phyloP scores from a whole-genome alignment of 1,284 basidiomycete genomes.

The Boletus nobilissimus region DNA sequence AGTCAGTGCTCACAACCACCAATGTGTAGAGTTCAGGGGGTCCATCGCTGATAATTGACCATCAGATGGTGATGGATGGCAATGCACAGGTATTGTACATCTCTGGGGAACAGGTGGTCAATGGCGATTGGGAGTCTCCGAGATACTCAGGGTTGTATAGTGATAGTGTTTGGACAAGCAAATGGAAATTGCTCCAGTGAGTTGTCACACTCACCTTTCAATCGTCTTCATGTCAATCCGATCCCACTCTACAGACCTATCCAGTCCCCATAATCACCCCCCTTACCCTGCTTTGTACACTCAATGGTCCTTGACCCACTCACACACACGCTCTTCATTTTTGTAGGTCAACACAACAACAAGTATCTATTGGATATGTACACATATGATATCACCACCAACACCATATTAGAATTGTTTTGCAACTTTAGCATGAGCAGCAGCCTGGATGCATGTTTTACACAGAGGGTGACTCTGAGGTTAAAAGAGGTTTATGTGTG shows the following conservation, averaged over 20 bases:
- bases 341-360: conserved; percentile 75
- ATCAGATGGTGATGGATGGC: conserved; percentile 82
- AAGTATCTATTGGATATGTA: conserved; percentile 79
- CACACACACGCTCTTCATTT: conserved; percentile 69
- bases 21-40: conserved; percentile 66
- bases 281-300: conserved; percentile 75
- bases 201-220: background rate
- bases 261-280: conserved; percentile 48
- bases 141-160: conserved; percentile 78
- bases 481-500: conserved; percentile 79
- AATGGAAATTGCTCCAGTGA: conserved; percentile 75
- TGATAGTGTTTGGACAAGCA: conserved; percentile 68
- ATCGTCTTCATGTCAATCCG: no score
- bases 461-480: conserved; percentile 70
- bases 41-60: conserved; percentile 82
- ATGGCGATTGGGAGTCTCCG: no score
- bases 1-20: background rate
- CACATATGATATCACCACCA: conserved; percentile 68
- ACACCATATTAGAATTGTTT: conserved; percentile 69
- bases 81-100: conserved; percentile 75
- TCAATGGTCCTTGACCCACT: conserved; percentile 79
- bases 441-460: conserved; percentile 75
- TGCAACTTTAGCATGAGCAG: conserved; percentile 65
- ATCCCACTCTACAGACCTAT: conserved; percentile 44
- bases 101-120: no score